Conservation (phyloP, 2,329 filamentous ascomycete genomes). For the Nigrospora sphaerica region DNA sequence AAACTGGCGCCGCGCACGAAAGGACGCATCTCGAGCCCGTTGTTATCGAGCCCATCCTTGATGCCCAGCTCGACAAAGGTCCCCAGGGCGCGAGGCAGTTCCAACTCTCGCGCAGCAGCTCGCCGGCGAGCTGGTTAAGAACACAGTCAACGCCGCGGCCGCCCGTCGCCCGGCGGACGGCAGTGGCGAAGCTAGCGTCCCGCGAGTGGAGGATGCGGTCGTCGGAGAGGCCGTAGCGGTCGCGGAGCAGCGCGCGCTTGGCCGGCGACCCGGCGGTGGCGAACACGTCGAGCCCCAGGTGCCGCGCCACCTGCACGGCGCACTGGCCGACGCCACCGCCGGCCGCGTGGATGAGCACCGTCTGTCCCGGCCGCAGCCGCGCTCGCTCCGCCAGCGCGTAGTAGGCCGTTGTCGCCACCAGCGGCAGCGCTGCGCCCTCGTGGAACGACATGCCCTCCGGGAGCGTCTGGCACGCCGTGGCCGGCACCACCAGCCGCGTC, state of each 20-base stretch:
- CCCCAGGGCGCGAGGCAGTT: conserved; percentile 23
- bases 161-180: conserved; percentile 13
- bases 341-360: conserved; percentile 14
- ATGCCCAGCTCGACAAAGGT: conserved; percentile 24
- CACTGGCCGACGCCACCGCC: conserved; percentile 14
- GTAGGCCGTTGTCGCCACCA: conserved; percentile 18
- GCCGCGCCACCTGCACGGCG: conserved; percentile 11
- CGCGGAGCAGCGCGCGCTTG: conserved; percentile 18
- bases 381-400: conserved; percentile 18
- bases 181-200: conserved; percentile 14
- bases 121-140: conserved; percentile 19
- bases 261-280: conserved; percentile 17
- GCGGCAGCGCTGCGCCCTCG: conserved; percentile 15
- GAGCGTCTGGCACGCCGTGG: conserved; percentile 19
- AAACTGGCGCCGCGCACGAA: no score
- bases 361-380: conserved; percentile 13
- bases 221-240: conserved; percentile 18
- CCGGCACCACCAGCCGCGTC: no score
- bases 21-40: no score
- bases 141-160: conserved; percentile 18
- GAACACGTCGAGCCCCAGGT: conserved; percentile 17
- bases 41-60: no score
- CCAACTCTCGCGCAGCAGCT: conserved; percentile 19
- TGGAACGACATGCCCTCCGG: conserved; percentile 5
- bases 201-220: conserved; percentile 20